phyloP scores from a whole-genome alignment of 2,329 filamentous ascomycete genomes.

The Diplodia sapinea region DNA sequence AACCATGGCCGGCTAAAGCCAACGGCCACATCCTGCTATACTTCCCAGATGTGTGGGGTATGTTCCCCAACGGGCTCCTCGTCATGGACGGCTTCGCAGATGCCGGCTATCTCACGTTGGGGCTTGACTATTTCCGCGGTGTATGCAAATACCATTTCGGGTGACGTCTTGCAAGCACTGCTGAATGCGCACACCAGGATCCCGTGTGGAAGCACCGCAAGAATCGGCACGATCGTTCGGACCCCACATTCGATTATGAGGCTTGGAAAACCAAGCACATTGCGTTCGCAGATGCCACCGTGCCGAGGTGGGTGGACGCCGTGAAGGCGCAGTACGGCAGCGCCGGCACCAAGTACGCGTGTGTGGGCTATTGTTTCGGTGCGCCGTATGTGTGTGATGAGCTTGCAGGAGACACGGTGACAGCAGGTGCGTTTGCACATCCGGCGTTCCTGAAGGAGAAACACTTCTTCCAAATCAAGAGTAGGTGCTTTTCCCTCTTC shows the following conservation, averaged over 20 bases:
- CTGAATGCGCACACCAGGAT: conserved; percentile 42
- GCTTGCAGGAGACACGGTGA: conserved; percentile 47
- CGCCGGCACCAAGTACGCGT: conserved; percentile 47
- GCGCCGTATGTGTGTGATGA: conserved; percentile 54
- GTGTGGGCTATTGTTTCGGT: conserved; percentile 50
- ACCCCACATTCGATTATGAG: conserved; percentile 53
- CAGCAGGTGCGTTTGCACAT: conserved; percentile 58
- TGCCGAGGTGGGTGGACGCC: conserved; percentile 53
- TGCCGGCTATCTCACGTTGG: conserved; percentile 52
- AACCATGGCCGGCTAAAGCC: conserved; percentile 38
- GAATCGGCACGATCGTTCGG: conserved; percentile 34
- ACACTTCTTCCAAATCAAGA: not conserved
- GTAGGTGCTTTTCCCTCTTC: not conserved
- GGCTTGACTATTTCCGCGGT: conserved; percentile 55
- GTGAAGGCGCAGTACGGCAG: conserved; percentile 48
- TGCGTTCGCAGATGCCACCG: conserved; percentile 51
- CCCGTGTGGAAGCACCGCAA: conserved; percentile 52
- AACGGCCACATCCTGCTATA: conserved; percentile 55
- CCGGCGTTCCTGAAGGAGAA: conserved; percentile 57
- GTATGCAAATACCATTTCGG: conserved; percentile 37
- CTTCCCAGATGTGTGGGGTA: conserved; percentile 55
- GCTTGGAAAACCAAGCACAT: conserved; percentile 58
- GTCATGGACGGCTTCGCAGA: conserved; percentile 57
- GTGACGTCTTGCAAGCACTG: not conserved
- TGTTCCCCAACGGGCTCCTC: conserved; percentile 53